A percentile compares a stretch with the other conserved stretches of the same genome.
phyloP scores from a whole-genome alignment of 2,329 filamentous ascomycete genomes.

The Xylariaceae sp. region DNA sequence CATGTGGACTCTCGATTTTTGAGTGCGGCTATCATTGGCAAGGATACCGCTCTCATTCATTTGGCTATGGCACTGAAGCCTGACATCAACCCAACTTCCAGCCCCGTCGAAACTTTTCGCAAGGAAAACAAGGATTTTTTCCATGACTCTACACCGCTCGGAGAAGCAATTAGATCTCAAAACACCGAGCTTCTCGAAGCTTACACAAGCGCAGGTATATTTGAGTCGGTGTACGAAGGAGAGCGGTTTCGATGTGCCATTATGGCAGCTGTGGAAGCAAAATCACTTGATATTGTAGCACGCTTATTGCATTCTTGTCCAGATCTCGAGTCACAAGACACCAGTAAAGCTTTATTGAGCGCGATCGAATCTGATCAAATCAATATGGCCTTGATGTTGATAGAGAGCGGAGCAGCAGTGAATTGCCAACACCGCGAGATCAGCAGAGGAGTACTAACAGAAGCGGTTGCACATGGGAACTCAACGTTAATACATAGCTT shows the following conservation, averaged over 20 bases:
- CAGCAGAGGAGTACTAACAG: too few species aligned
- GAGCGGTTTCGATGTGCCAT: neutral
- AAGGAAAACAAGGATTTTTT: too few species aligned
- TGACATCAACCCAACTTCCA: neutral
- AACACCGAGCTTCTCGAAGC: neutral
- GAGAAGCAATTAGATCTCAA: neutral
- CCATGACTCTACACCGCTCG: neutral
- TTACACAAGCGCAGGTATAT: neutral
- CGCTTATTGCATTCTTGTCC: constrained; percentile 2
- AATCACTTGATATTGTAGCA: neutral
- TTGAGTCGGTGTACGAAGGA: neutral
- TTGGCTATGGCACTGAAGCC: neutral
- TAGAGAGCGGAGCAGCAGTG: constrained; percentile 3
- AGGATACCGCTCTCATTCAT: neutral
- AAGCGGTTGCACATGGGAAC: neutral
- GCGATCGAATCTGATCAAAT: neutral
- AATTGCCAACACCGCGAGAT: too few species aligned
- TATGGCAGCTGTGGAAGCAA: neutral
- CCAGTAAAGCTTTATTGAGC: neutral
- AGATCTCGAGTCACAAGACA: neutral
- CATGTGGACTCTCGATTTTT: neutral
- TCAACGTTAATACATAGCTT: neutral
- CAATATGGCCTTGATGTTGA: neutral
- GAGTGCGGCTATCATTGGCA: constrained; percentile 1
- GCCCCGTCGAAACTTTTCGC: neutral